A percentile compares a stretch with the other conserved stretches of the same genome.
Conservation (phyloP, 2,329 filamentous ascomycete species). For the Trichoderma sp. region DNA sequence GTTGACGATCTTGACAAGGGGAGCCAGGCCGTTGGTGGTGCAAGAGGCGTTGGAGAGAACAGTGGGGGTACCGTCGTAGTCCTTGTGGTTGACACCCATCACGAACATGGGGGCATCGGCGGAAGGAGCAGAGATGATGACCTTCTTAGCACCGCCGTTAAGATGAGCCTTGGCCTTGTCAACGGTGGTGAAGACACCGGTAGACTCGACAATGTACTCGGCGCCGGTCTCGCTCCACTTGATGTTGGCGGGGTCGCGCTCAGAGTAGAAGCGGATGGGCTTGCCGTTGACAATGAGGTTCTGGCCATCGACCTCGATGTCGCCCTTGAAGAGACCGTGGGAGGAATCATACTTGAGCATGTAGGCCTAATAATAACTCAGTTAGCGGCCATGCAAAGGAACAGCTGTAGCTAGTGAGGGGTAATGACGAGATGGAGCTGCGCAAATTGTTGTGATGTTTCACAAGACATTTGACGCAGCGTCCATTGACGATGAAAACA, state of each 20-base stretch:
- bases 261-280: constrained; percentile 89
- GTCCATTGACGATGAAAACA: not conserved
- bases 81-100: constrained; percentile 97
- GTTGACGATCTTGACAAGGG: constrained; percentile 98
- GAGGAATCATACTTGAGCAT: constrained; percentile 99
- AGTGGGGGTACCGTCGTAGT: constrained; percentile 85
- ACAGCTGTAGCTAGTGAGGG: not conserved
- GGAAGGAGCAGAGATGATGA: constrained; percentile 87
- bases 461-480: not conserved
- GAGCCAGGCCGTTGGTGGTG: constrained; percentile 99
- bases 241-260: constrained; percentile 87
- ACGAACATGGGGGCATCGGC: constrained; percentile 99
- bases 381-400: not conserved
- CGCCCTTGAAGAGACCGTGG: constrained; percentile 96
- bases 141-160: constrained; percentile 97
- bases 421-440: not conserved
- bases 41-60: constrained; percentile 99
- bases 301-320: constrained; percentile 69
- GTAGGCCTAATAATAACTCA: constrained; percentile 69
- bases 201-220: constrained; percentile 95
- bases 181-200: constrained; percentile 97
- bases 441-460: not conserved
- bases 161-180: constrained; percentile 95
- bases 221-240: constrained; percentile 87
- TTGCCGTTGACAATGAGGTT: constrained; percentile 91